Evolutionary conservation across 768 basidiomycete species (phyloP), one percentile per base, ranked within the genome.

Genomic region (Suillus hirtellus): DNA sequence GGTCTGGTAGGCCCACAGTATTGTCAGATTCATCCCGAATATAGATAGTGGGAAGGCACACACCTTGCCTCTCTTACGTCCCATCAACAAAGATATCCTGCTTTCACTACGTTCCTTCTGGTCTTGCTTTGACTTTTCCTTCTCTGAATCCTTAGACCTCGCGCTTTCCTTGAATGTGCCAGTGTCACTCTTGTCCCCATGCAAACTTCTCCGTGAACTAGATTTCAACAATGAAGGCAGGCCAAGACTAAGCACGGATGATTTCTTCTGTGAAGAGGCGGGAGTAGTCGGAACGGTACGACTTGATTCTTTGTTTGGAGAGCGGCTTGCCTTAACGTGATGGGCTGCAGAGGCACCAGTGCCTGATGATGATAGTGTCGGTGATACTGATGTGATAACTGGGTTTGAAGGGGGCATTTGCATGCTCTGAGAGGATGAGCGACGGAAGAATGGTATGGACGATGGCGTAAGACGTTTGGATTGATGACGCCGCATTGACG

Each of bases 381-480:
- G 82, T 5, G 84, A 79, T 10, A 80, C 74, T 3, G 80, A 79
- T 11, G 78, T 76, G 17, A 81, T 75, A 34, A 81, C 71, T 60
- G 71, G 63, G 60, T 64, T 69, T n/a, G 75, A 71, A 8, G 85
- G 79, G 21, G 87, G 83, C 31, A 88, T 74, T 65, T 92, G 89
- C 84, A 92, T 89, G 15, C 90, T 92, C 71, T 94, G 91, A 8
- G 95, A 95, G 34, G 92, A 92, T 9, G 93, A 94, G 42, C 95
- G 89, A 50, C 93, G 86, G 80, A 96, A 96, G 77, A 96, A 96
- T 2, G 95, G 95, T 64, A 96, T 96, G 15, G 93, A 92, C 34
- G 93, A 95, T 1, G 94, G 94, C 1, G 95, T 95, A 53, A 95
- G 84, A 63, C 95, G 88, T 73, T 89, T 94, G 27, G 78, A 73